Base-by-base conservation (phyloP, 768 basidiomycete species). In the Naganishia vaughanmartiniae region DNA sequence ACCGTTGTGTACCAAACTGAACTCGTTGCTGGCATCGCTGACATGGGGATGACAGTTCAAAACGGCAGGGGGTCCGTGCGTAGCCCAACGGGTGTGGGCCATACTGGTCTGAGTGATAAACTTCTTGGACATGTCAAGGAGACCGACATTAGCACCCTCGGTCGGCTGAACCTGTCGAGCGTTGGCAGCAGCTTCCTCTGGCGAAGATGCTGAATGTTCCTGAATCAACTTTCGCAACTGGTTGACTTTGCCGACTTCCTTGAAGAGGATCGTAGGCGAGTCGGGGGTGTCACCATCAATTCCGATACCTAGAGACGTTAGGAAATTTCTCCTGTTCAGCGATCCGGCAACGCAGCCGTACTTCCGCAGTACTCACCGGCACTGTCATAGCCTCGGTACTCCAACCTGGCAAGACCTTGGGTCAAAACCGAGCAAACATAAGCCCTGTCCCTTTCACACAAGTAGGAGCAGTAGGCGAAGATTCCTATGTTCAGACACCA, bases 71-170 rank as follows among this genome's bases (percentile, higher is more conserved):
- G 89, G 87, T 45, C 96, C 96, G 79, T 99, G 96, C 24, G 96
- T 99, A 1, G 96, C 96, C 96, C 96, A 99, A 74, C 96, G 91
- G 15, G 96, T 99, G 84, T 99, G 96, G 15, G 95, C 95, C 83
- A 99, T 97, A 46, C 92, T 93, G 54, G 94, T 92, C 83, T 97
- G 93, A 51, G 89, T 88, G 65, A 92, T 79, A 82, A 87, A 89
- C 45, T 86, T 85, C 84, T 91, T 93, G 78, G 85, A 83, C 70
- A 90, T 88, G 80, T 95, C 86, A 75, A 92, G 76, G 73, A 78
- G 81, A 48, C 71, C 71, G 36, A 66, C 55, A 33, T 72, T 72
- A 14, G 66, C 56, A 11, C 66, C 30, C 28, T 63, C 71, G n/a
- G 57, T 53, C 4, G 60, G 60, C 36, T 75, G 63, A 24, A 66